These are phyloP conservation scores for Hevea brasiliensis DNA, from an alignment of 345 rosid genomes.

Conservation along the genomic window DNA sequence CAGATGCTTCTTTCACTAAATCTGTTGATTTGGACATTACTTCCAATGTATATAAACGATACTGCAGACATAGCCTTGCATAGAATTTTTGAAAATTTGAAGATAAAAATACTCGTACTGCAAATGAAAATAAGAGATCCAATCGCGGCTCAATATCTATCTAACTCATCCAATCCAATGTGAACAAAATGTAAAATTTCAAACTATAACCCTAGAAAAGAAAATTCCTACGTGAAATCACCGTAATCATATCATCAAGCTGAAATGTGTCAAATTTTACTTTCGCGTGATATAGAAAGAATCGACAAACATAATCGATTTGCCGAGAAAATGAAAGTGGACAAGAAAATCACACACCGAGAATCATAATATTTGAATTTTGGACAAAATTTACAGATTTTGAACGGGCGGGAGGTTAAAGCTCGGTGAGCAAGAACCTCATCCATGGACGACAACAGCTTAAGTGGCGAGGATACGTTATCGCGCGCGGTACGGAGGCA, in stretches of 20 bases:
- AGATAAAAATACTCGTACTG: too few species aligned
- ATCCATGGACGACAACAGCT: slow-evolving; percentile 25
- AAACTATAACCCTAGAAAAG: neutral
- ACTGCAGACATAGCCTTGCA: too few species aligned
- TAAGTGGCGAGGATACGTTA: neutral
- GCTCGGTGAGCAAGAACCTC: slow-evolving; percentile 13
- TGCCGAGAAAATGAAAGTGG: neutral
- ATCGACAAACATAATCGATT: too few species aligned
- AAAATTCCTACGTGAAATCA: neutral
- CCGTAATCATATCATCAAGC: neutral
- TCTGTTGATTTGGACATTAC: slow-evolving; percentile 18
- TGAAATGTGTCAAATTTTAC: neutral
- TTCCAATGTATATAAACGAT: neutral
- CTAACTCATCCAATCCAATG: neutral
- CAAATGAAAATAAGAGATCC: neutral
- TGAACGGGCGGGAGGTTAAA: neutral
- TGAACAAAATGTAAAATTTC: neutral
- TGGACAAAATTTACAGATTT: neutral
- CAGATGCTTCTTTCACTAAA: slow-evolving; percentile 18
- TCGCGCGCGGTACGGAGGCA: slow-evolving; percentile 15
- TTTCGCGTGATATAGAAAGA: neutral
- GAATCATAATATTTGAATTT: neutral
- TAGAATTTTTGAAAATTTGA: too few species aligned
- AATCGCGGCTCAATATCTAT: too few species aligned
- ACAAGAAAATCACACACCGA: neutral